Evolutionary conservation across 2,329 filamentous ascomycete genomes (phyloP), one percentile per base, ranked within the genome.

Genomic region (Mycosphaerelloides madeirae): DNA sequence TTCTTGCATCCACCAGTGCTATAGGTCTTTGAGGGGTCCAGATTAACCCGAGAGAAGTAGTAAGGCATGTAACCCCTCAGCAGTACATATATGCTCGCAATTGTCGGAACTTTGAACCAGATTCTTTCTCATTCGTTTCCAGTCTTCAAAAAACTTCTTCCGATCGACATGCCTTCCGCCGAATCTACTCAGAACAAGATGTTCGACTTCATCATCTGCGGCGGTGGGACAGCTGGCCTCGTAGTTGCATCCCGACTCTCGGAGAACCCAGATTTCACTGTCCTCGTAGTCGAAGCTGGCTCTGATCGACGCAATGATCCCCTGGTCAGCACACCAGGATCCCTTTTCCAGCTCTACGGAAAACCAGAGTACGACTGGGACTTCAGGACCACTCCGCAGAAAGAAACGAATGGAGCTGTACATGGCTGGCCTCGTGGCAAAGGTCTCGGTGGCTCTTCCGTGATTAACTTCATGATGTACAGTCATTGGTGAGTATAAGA

Each of bases 391-490:
- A 49, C 64, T 42, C 46, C 54, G 4, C 50, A 49, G 4, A 41
- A 43, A 1, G 50, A 49, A 28, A 57, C 56, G 3, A 51, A 55
- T 2, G 50, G 52, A 16, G 63, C 63, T 40, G 55, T 43, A 2
- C 59, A 59, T 41, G 52, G 53, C 7, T 56, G 56, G 54, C 63
- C 66, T 3, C 57, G 67, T 15, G 68, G 68, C 3, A 65, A 64
- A 33, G 57, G 63, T 1, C 55, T 71, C 1, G 68, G 69, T 11
- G 68, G 68, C 0, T 62, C 60, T 16, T 52, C 43, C 18, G 66
- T 61, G 0, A 69, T 71, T 35, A 72, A 72, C 42, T 67, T 66
- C 40, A 38, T 62, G 6, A 62, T 63, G 53, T 60, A 63, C 44
- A 57, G 65, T n/a, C n/a, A n/a, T n/a, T n/a, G n/a, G n/a, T n/a